Evolutionary conservation across 2,329 filamentous ascomycete genomes (phyloP).

Genomic region (Monosporascus ibericus): DNA sequence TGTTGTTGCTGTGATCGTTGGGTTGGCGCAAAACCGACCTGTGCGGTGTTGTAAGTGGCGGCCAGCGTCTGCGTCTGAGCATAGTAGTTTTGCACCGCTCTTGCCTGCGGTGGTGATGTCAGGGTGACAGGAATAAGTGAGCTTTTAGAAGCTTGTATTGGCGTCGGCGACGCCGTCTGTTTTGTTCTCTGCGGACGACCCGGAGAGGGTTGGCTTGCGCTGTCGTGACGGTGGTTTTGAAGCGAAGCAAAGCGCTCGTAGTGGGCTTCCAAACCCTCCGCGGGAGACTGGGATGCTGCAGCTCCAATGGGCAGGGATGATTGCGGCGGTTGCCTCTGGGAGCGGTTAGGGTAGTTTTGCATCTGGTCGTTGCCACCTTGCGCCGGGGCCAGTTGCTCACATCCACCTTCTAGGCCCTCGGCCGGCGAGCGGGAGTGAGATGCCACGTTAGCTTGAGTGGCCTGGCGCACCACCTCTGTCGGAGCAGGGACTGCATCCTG

Average conservation of each 20-base stretch:
- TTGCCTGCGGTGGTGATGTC: constrained; percentile 20
- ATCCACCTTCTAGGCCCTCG: constrained; percentile 24
- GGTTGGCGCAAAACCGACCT: constrained; percentile 19
- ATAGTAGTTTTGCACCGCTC: constrained; percentile 23
- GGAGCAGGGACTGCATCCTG: constrained; percentile 13
- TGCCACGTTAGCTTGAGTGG: constrained; percentile 9
- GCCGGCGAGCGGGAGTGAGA: constrained; percentile 15
- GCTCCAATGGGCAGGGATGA: constrained; percentile 14
- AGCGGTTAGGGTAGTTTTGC: constrained; percentile 18
- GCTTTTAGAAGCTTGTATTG: constrained; percentile 21
- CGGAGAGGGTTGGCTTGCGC: constrained; percentile 12
- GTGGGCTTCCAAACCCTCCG: constrained; percentile 24
- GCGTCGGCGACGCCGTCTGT: constrained; percentile 21
- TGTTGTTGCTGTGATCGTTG: constrained; percentile 25
- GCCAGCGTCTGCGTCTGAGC: constrained; percentile 19
- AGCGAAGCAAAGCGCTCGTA: constrained; percentile 23
- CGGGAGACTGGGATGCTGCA: constrained; percentile 14
- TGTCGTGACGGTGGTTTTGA: constrained; percentile 18
- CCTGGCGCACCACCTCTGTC: constrained; percentile 14
- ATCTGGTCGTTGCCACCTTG: constrained; percentile 19
- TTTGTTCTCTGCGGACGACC: constrained; percentile 22
- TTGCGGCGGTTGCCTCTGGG: constrained; percentile 19
- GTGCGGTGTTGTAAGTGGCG: constrained; percentile 22
- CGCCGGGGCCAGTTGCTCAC: constrained; percentile 18
- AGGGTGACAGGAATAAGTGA: constrained; percentile 22